Base-by-base conservation (phyloP, 495 filamentous ascomycete genomes). In the Entonaema liquescens region DNA sequence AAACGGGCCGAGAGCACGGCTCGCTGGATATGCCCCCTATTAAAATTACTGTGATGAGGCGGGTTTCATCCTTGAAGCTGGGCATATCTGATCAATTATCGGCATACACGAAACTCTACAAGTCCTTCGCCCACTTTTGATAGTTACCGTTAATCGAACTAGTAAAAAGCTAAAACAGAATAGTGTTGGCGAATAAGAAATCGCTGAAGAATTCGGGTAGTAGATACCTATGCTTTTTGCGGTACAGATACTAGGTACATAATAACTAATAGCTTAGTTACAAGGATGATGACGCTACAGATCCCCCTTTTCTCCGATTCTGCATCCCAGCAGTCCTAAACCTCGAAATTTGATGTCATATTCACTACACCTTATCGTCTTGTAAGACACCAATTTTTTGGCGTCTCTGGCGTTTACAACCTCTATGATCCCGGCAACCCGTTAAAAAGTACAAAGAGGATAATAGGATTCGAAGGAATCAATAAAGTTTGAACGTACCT, bases 261-360 rank as follows among this genome's bases (percentile, higher is more conserved):
- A 38, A 38, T 49, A 61, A 40, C 23, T 5, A 21, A 3, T 1
- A 53, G 15, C 21, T 21, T 13, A n/a, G 15, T 49, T 44, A n/a
- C 70, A 73, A 66, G 70, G 70, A 73, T 73, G 70, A 35, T 69
- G 70, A 73, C 70, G 70, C 70, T 73, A 65, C 56, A 29, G 53
- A 64, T 68, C 60, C 63, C 60, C 63, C 69, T 61, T 49, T 52
- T 49, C 49, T 68, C 44, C 38, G 63, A 57, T 50, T 65, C 42
- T 23, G n/a, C 23, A 54, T 62, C 57, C 50, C 33, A 61, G 49
- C 55, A 28, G n/a, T 21, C 25, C 21, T 9, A 54, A 49, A 49
- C 31, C 33, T 19, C 33, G 13, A 15, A 54, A 36, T 28, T 65
- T 67, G 63, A 67, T 71, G 59, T 67, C 59, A 60, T 67, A 17